These are phyloP conservation scores for Kalanchoe fedtschenkoi DNA, from an alignment of 164 flowering plant genomes.

Conservation along the genomic window DNA sequence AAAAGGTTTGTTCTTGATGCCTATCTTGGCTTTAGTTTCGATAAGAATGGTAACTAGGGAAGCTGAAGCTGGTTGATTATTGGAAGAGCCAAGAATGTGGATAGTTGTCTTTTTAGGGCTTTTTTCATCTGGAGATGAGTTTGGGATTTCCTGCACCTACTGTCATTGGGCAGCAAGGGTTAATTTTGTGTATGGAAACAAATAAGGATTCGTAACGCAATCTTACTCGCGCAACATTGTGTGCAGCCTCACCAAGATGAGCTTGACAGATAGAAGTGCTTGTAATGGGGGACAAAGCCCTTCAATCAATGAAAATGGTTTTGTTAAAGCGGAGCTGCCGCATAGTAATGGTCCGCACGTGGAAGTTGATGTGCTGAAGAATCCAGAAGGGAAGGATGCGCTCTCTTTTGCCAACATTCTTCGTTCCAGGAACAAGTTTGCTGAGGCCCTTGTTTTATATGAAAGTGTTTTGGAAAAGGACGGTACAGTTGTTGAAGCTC, in stretches of 20 bases:
- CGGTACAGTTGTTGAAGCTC: conserved; percentile 64
- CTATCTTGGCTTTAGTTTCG: background rate
- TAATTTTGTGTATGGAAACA: too few species aligned
- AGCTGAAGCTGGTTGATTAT: background rate
- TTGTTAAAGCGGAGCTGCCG: conserved; percentile 24
- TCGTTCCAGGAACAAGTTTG: conserved; percentile 86
- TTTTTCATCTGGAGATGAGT: background rate
- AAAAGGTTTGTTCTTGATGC: too few species aligned
- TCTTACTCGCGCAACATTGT: background rate
- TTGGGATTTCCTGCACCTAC: background rate
- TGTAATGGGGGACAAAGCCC: conserved; percentile 1
- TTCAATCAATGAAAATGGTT: conserved; percentile 29
- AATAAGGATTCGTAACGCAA: too few species aligned
- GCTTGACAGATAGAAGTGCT: background rate
- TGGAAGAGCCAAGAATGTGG: background rate
- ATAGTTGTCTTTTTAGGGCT: background rate
- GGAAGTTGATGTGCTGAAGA: conserved; percentile 22
- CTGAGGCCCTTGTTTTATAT: conserved; percentile 74
- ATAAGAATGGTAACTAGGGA: background rate
- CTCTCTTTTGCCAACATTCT: conserved; percentile 87
- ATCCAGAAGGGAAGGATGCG: conserved; percentile 66
- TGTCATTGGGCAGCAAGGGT: background rate
- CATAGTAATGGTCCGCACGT: conserved; percentile 22
- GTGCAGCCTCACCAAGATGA: background rate
- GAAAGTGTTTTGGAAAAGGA: conserved; percentile 68